Percentiles rank a stretch among this genome's conserved stretches.
Conservation (phyloP, 805 yeast species). For the Soucietia sequanensis region DNA sequence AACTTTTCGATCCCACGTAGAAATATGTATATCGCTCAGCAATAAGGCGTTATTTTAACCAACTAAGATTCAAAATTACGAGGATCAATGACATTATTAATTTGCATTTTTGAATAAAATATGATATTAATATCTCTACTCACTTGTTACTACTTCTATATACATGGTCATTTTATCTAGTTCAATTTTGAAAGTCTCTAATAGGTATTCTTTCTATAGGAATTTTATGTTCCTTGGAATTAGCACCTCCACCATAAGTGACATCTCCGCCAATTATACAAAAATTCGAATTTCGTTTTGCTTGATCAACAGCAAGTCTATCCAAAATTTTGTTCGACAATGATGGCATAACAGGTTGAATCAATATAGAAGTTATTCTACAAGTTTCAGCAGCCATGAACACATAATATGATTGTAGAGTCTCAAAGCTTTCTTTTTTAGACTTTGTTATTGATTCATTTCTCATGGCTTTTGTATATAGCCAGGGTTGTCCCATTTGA, state of each 20-base stretch:
- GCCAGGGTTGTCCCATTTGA: conserved; percentile 80
- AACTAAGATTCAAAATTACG: no score
- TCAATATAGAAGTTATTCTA: conserved; percentile 62
- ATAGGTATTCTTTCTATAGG: conserved; percentile 41
- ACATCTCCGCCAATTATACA: conserved; percentile 58
- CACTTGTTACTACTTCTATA: no score
- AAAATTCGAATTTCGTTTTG: conserved; percentile 40
- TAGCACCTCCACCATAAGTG: conserved; percentile 58
- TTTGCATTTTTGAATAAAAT: no score
- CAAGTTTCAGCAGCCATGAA: conserved; percentile 68
- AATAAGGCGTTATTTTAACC: no score
- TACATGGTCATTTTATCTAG: no score
- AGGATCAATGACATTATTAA: no score
- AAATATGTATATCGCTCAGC: no score
- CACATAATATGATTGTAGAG: conserved; percentile 49
- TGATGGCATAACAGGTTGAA: conserved; percentile 73
- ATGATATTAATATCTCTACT: no score
- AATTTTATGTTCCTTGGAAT: conserved; percentile 45
- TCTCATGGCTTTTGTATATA: conserved; percentile 28
- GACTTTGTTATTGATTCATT: conserved; percentile 16
- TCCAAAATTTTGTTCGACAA: conserved; percentile 58
- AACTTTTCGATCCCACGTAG: no score
- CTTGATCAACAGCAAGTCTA: conserved; percentile 53
- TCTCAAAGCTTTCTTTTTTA: conserved; percentile 8
- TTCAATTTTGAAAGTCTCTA: no score